Base-by-base conservation (phyloP, 495 filamentous ascomycete genomes). In the Acidomyces sp. region DNA sequence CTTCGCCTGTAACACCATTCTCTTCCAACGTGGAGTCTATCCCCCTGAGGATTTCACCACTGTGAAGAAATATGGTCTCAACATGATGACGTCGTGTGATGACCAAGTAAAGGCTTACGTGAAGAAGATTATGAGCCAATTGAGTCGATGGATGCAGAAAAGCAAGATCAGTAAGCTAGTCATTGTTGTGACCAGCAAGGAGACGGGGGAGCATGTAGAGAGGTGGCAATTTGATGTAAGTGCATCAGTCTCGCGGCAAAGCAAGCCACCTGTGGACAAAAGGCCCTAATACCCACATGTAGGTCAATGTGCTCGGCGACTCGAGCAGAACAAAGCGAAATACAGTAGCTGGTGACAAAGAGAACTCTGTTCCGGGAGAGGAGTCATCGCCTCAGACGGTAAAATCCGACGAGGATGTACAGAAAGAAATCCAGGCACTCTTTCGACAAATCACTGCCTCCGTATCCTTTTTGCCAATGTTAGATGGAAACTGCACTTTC, bases 71-170 rank as follows among this genome's bases (percentile, higher is more conserved):
- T 97, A 97, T 77, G 92, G 92, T 53, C 77, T 97, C 50, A 96
- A 93, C 55, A 96, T 97, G 85, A 82, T 95, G 27, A 85, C 95
- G 26, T 85, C 90, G 13, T 76, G 82, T 42, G 90, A 97, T 62
- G 90, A 96, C 65, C 86, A 96, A 59, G 90, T 97, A 51, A 92
- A 93, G 65, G 85, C 87, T 36, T 97, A 97, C 62, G 92, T 93
- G 69, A 93, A 92, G 66, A 93, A 90, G 65, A 93, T 95, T 62
- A 95, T 93, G 84, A 80, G 78, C 3, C 86, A 93, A 62, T 73
- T 95, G 31, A 85, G 88, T 62, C 81, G 79, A 54, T 97, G 90
- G 90, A 96, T 94, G 82, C 67, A 82, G 30, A 81, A 80, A 51
- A 84, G 86, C 54, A 96, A 96, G 64, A 92, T 97, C 51, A 86